Percentiles rank a stretch among this genome's conserved stretches.
Evolutionary conservation across 257 asterid species (phyloP).

Genomic region (Coffea eugenioides): DNA sequence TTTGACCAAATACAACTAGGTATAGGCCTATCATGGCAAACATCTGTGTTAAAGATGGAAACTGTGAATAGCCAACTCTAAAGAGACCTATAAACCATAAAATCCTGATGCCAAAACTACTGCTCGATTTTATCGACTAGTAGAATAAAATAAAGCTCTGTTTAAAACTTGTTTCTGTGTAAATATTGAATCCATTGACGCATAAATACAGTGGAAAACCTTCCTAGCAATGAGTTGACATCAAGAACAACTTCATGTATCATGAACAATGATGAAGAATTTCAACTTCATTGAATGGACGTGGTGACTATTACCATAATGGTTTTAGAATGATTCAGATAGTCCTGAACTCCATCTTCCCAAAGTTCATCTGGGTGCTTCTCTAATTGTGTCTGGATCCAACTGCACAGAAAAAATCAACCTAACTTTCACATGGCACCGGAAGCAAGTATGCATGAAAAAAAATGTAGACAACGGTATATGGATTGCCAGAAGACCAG

Average conservation of each 20-base stretch:
- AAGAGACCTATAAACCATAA: not conserved
- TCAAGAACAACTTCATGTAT: not conserved
- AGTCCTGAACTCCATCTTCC: slow-evolving; percentile 94
- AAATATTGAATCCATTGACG: not conserved
- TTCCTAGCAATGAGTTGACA: not conserved
- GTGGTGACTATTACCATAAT: slow-evolving; percentile 57
- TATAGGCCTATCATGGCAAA: not conserved
- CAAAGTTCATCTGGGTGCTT: slow-evolving; percentile 98
- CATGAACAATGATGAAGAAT: slow-evolving; percentile 8
- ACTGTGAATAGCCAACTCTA: not conserved
- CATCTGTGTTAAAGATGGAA: not conserved
- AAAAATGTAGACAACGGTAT: no score
- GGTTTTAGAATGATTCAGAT: slow-evolving; percentile 70
- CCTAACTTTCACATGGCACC: not conserved
- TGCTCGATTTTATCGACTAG: not conserved
- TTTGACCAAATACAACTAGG: not conserved
- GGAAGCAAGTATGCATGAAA: not conserved
- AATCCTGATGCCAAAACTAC: not conserved
- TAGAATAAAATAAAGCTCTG: not conserved
- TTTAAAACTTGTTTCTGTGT: not conserved
- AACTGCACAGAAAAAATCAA: slow-evolving; percentile 50
- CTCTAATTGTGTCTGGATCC: slow-evolving; percentile 79
- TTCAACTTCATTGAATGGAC: slow-evolving; percentile 14
- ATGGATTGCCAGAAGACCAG: no score
- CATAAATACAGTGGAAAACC: not conserved